A percentile compares a stretch with the other conserved stretches of the same genome.
phyloP scores from a whole-genome alignment of 2,329 filamentous ascomycete species.

The Calycina herbarum region DNA sequence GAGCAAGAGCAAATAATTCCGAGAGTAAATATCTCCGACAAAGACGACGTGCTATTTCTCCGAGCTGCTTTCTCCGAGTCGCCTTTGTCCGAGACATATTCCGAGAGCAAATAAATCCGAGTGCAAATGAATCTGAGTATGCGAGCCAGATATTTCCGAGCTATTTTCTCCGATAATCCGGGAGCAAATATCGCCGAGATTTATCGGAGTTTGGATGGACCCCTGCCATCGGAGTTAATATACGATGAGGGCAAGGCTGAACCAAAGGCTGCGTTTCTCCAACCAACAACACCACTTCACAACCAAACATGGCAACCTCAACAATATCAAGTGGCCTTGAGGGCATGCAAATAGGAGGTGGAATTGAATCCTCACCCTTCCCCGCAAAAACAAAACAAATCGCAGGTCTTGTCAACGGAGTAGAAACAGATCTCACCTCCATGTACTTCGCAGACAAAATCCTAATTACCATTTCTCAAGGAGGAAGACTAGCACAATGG shows the following conservation, averaged over 20 bases:
- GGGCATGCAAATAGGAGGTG: constrained; percentile 18
- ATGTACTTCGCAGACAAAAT: constrained; percentile 87
- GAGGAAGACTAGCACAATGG: constrained; percentile 87
- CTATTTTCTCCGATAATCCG: too few relatives aligned
- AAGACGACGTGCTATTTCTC: too few relatives aligned
- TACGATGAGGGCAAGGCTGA: constrained; percentile 13
- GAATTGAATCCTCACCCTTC: constrained; percentile 28
- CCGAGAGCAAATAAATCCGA: too few relatives aligned
- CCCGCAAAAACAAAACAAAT: constrained; percentile 38
- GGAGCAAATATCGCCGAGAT: neutral
- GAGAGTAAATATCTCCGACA: too few relatives aligned
- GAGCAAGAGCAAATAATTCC: neutral
- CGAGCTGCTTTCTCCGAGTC: too few relatives aligned
- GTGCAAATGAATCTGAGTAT: too few relatives aligned
- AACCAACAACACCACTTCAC: constrained; percentile 1
- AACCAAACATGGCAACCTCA: constrained; percentile 21
- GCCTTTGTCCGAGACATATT: too few relatives aligned
- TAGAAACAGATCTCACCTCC: constrained; percentile 70
- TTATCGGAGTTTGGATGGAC: too few relatives aligned
- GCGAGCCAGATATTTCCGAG: too few relatives aligned
- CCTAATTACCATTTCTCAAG: constrained; percentile 83
- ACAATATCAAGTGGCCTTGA: constrained; percentile 20
- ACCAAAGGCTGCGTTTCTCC: constrained; percentile 4
- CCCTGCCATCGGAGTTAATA: neutral
- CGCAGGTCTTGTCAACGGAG: constrained; percentile 64